Conservation (phyloP, 2,329 filamentous ascomycete genomes). For the Anthostomella pinea region DNA sequence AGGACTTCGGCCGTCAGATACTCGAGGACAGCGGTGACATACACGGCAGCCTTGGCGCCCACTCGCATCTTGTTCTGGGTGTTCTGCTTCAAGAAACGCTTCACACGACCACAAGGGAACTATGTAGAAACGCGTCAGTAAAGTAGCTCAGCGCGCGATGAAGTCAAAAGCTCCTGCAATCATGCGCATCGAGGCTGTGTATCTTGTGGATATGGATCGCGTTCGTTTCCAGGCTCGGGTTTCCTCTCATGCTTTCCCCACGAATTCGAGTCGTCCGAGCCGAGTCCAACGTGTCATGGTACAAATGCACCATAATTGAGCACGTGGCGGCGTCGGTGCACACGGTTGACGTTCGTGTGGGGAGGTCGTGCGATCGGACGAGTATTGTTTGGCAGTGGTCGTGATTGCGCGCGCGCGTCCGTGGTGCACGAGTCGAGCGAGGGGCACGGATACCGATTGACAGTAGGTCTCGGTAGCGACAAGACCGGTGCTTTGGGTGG, state of each 20-base stretch:
- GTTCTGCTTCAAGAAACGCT: slow-evolving; percentile 99
- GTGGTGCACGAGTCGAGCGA: slow-evolving; percentile 5
- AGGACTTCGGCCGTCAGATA: slow-evolving; percentile 98
- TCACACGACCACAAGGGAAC: slow-evolving; percentile 99
- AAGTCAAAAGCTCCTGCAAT: too few species aligned
- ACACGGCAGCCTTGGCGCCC: slow-evolving; percentile 96
- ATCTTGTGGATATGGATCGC: too few species aligned
- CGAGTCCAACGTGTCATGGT: neutral
- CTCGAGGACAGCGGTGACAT: slow-evolving; percentile 96
- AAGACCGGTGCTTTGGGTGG: slow-evolving; percentile 7
- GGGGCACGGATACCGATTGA: slow-evolving; percentile 6
- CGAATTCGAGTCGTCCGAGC: too few species aligned
- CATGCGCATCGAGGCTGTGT: too few species aligned
- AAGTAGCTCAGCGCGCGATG: neutral
- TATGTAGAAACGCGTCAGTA: slow-evolving; percentile 39
- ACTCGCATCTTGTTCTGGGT: slow-evolving; percentile 99
- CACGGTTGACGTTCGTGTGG: neutral
- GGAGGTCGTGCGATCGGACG: too few species aligned
- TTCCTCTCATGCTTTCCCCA: too few species aligned
- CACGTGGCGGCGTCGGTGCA: neutral
- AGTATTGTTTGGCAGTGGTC: neutral
- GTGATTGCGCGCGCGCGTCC: slow-evolving; percentile 2
- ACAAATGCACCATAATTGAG: neutral
- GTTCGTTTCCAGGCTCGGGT: too few species aligned
- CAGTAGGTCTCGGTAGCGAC: slow-evolving; percentile 9